phyloP scores from a whole-genome alignment of 805 yeast genomes.

The Dipodascus albidus region DNA sequence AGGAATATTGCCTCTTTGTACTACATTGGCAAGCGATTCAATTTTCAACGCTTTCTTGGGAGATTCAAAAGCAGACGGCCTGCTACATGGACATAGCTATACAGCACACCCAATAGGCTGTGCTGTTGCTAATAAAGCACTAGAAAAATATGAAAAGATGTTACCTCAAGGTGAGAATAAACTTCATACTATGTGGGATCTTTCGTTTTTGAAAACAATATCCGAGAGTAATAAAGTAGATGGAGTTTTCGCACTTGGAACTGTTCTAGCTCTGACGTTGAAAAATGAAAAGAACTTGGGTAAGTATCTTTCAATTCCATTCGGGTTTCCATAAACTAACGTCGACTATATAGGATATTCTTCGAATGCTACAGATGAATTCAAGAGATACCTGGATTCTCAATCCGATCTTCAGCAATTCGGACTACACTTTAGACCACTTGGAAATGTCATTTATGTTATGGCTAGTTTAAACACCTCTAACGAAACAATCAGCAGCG shows the following conservation, averaged over 20 bases:
- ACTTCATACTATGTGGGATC: constrained; percentile 16
- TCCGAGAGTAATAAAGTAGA: constrained; percentile 10
- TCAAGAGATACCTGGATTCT: constrained; percentile 6
- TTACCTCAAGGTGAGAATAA: neutral
- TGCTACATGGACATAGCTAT: constrained; percentile 20
- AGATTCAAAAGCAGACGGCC: constrained; percentile 15
- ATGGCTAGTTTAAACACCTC: constrained; percentile 9
- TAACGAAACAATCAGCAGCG: neutral
- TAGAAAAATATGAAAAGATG: constrained; percentile 8
- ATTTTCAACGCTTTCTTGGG: constrained; percentile 17
- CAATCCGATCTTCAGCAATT: constrained; percentile 13
- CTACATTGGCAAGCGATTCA: constrained; percentile 15
- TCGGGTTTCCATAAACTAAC: too few relatives aligned
- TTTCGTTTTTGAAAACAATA: constrained; percentile 9
- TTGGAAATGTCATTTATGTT: constrained; percentile 18
- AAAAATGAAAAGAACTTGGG: constrained; percentile 6
- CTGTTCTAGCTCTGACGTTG: constrained; percentile 15
- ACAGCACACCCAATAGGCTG: constrained; percentile 21
- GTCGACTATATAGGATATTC: constrained; percentile 13
- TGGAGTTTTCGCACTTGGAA: constrained; percentile 14
- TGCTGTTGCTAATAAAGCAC: constrained; percentile 13
- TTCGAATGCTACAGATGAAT: constrained; percentile 10
- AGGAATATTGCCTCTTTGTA: constrained; percentile 17
- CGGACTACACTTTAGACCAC: constrained; percentile 11
- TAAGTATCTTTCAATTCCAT: too few relatives aligned